Base-by-base conservation (phyloP, 2,329 filamentous ascomycete species). In the Escovopsis sp. region DNA sequence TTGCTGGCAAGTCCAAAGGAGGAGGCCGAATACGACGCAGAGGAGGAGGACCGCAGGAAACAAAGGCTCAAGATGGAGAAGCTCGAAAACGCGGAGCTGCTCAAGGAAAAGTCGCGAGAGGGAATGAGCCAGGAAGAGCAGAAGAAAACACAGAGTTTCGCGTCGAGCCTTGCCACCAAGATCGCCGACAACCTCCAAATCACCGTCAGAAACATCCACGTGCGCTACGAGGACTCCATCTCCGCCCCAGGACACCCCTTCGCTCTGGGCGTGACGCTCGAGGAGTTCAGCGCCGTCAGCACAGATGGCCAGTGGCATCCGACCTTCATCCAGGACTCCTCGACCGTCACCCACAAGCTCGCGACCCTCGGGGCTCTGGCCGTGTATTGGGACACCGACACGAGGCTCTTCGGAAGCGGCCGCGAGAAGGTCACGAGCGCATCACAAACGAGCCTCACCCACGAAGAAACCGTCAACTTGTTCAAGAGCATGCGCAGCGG, bases 51-150 rank as follows among this genome's bases (percentile, higher is more conserved):
- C 51, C 75, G 78, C 41, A 75, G 91, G 57, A 79, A 77, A 47
- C 87, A 95, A 58, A 75, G 82, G n/a, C 74, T 98, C 56, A 99
- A 99, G 68, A 94, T 98, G 77, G 91, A 99, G 64, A 94, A 95
- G 64, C 74, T 99, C 6, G 91, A 98, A 60, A 94, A 86, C 51
- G 91, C 91, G 1, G 91, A 99, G 64, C 67, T 99, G 49, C 67
- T 98, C 49, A 94, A 94, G 60, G 89, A 96, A 57, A 77, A 84
- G 41, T 93, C 83, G 47, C 80, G 82, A n/a, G 89, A 94, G 59
- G 88, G 89, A 38, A 80, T 96, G 71, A 94, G 84, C 56, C 79
- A 81, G 50, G 91, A 98, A 59, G 91, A 99, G 59, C 85, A 96
- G 61, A 83, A 94, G 62, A 94, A 94, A 66, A 95, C 85, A 59